Percentiles rank a stretch among this genome's conserved stretches.
These are phyloP conservation scores for Drechslerella coelobrocha DNA, from an alignment of 2,329 filamentous ascomycete species.

Conservation along the genomic window DNA sequence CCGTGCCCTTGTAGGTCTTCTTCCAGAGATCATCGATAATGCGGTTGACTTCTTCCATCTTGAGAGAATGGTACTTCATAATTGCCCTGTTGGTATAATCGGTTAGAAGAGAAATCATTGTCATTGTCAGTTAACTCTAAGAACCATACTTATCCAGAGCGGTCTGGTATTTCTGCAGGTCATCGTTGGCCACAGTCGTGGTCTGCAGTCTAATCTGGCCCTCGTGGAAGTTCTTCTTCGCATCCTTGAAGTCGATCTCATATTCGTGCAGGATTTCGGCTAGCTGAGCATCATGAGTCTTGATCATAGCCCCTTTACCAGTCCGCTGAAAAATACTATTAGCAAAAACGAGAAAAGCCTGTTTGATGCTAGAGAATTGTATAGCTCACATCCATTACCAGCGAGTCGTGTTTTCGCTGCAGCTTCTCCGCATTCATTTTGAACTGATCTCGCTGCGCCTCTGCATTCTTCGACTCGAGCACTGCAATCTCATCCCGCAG, in stretches of 20 bases:
- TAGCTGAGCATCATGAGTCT: constrained; percentile 82
- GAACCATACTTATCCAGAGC: constrained; percentile 75
- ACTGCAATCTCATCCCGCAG: constrained; percentile 74
- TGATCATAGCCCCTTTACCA: constrained; percentile 75
- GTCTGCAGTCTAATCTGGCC: constrained; percentile 62
- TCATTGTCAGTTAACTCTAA: not conserved
- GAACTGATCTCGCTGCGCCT: constrained; percentile 79
- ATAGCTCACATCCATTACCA: constrained; percentile 73
- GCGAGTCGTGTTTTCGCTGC: constrained; percentile 71
- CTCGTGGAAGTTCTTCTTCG: constrained; percentile 80
- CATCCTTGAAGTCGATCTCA: constrained; percentile 84
- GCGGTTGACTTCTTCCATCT: constrained; percentile 97
- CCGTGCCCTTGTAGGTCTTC: constrained; percentile 93
- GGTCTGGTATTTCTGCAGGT: constrained; percentile 79
- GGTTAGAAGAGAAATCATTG: not conserved
- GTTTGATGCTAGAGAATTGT: not conserved
- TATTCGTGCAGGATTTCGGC: constrained; percentile 76
- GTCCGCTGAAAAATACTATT: constrained; percentile 47
- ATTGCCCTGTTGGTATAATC: constrained; percentile 66
- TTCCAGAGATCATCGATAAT: constrained; percentile 98
- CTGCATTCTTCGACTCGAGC: constrained; percentile 78
- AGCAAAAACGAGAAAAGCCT: not conserved
- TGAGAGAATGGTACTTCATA: constrained; percentile 93
- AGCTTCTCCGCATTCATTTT: constrained; percentile 71
- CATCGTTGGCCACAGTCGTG: constrained; percentile 89